Conservation (phyloP, 257 asterid species). For the Solanum chilense region DNA sequence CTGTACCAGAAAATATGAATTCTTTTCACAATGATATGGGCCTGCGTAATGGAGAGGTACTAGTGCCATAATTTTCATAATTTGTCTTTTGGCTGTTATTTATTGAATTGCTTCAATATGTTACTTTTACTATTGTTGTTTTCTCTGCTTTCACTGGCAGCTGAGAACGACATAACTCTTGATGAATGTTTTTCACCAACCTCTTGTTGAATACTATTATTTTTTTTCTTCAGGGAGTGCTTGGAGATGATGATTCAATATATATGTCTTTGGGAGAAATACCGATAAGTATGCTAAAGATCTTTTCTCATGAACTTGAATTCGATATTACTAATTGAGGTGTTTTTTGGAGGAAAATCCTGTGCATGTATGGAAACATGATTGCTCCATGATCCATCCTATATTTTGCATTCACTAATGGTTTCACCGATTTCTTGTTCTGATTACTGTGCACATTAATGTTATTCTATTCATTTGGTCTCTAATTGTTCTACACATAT, state of each 20-base stretch:
- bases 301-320: not conserved
- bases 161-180: not conserved
- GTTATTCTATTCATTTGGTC: not conserved
- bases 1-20: constrained; percentile 53
- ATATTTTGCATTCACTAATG: not conserved
- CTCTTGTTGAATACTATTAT: not conserved
- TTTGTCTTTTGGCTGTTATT: not conserved
- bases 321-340: not conserved
- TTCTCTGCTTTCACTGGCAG: not conserved
- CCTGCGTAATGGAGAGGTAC: constrained; percentile 77
- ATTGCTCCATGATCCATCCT: not conserved
- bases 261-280: constrained; percentile 91
- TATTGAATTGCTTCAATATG: not conserved
- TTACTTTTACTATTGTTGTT: not conserved
- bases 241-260: constrained; percentile 88
- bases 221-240: constrained; percentile 54
- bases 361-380: not conserved
- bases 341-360: not conserved
- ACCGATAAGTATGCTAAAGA: constrained; percentile 63
- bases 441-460: not conserved
- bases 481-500: not conserved
- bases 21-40: constrained; percentile 59
- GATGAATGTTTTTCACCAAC: not conserved
- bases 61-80: not conserved
- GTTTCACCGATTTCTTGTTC: not conserved